Evolutionary conservation across 163 green algal species (phyloP), one percentile per base, ranked within the genome.

Genomic region (Scenedesmus sp.): DNA sequence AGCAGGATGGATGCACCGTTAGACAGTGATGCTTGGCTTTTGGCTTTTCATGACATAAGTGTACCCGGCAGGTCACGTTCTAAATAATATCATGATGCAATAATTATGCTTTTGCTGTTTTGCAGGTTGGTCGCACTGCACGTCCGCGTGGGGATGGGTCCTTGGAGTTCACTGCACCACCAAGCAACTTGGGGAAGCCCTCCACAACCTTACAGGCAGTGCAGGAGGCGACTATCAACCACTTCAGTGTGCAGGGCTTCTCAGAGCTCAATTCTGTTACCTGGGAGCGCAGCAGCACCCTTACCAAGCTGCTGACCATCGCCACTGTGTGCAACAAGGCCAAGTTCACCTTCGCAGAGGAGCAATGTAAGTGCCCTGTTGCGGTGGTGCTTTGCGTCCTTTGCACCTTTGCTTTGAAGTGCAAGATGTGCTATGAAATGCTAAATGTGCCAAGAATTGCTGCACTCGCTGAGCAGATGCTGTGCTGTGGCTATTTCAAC

Each of bases 261-360:
- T 16, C 60, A 1, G 88, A 90, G 34, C 62, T 92, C 2, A 16
- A n/a, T n/a, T 46, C 82, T 8, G 88, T 94, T 13, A 62, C 64
- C 1, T 94, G 92, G 92, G 92, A 90, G 15, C 60, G 60, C 88
- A 90, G 82, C 88, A 92, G 83, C 77, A 54, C 91, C 9, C 84
- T 95, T 2, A 94, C 91, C 4, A 91, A 93, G 70, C 91, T 95
- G 86, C 52, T 95, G 15, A 93, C 91, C 18, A 89, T 94, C 23
- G 91, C 89, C 4, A 88, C 67, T 79, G 93, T 95, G 1, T 92
- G 91, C 91, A 95, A 95, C 89, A 94, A 94, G 79, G 91, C 93
- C 46, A 92, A 95, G 79, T 94, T 94, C 66, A 84, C 83, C 3
- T 23, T 52, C 59, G 83, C n/a, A 0, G 90, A 93, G 18, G 90